Conservation (phyloP, 768 basidiomycete genomes). For the Mycena sanguinolenta region DNA sequence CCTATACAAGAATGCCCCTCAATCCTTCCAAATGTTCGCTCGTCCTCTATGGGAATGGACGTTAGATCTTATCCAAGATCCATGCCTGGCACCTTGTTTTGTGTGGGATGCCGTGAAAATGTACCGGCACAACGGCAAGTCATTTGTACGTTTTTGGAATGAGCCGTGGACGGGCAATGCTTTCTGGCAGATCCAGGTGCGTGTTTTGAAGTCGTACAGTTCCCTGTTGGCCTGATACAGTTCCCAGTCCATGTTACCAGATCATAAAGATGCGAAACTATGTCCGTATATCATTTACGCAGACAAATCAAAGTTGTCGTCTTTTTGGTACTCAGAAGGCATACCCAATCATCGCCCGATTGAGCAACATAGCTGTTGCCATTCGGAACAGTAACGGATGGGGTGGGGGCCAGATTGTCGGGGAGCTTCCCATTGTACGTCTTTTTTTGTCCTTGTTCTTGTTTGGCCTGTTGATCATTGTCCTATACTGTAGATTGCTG, state of each 20-base stretch:
- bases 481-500: too few relatives aligned
- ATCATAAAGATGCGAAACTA: too few relatives aligned
- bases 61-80: conserved; percentile 39
- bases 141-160: conserved; percentile 44
- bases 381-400: conserved; percentile 31
- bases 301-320: too few relatives aligned
- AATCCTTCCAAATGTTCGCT: conserved; percentile 31
- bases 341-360: conserved; percentile 33
- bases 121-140: conserved; percentile 44
- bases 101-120: conserved; percentile 48
- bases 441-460: too few relatives aligned
- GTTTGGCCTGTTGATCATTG: too few relatives aligned
- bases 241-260: too few relatives aligned
- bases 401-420: conserved; percentile 38
- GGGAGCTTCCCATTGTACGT: conserved; percentile 35
- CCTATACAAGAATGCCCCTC: background rate
- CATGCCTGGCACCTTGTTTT: conserved; percentile 37
- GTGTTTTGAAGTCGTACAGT: too few relatives aligned
- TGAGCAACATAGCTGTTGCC: conserved; percentile 27
- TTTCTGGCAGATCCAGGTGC: too few relatives aligned
- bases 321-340: conserved; percentile 40
- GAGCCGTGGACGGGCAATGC: conserved; percentile 54
- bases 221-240: too few relatives aligned
- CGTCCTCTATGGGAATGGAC: conserved; percentile 46
- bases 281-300: too few relatives aligned